Evolutionary conservation across 1,284 basidiomycete species (phyloP), one percentile per base, ranked within the genome.

Genomic region (Boletus albobrunnescens): DNA sequence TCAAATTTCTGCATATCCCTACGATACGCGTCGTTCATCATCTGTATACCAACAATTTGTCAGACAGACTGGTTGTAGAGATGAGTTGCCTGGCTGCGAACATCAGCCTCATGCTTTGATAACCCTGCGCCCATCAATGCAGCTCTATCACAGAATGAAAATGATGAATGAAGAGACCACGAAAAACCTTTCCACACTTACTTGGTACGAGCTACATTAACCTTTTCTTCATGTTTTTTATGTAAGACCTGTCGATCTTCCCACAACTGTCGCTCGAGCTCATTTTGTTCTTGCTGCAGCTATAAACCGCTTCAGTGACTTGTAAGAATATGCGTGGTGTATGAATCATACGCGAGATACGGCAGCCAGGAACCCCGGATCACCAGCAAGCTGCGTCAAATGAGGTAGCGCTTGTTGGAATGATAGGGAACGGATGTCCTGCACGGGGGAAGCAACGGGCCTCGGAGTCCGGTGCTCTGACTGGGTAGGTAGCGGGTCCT

Each of bases 21-120:
- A 45, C 74, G 77, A 64, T 81, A 79, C n/a, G 73, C 73, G 40
- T 76, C 74, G 42, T 75, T 74, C 57, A 87, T 69, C 73, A 75
- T 79, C 82, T 87, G 63, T 39, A 30, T 37, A 39, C 44, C 49
- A 49, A 46, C 17, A 12, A 28, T 37, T 23, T 24, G 49, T 53
- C 51, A 65, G 49, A 13, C 24, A 32, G 12, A 28, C 23, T 46
- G 43, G 17, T 33, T 11, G 20, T 24, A 14, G 32, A 41, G 32
- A 41, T 44, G 52, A 49, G 24, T 42, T 35, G 36, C 41, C 31
- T 48, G 50, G 51, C 49, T 46, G 67, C 77, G 55, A 55, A 86
- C 84, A 63, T 82, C 78, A 44, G 79, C 77, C 66, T 88, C 85
- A 47, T 82, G 82, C 55, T 81, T 79, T 24, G 84, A 82, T 46